A percentile compares a stretch with the other conserved stretches of the same genome.
Evolutionary conservation across 1,284 basidiomycete genomes (phyloP).

Genomic region (Wallemia hederae): DNA sequence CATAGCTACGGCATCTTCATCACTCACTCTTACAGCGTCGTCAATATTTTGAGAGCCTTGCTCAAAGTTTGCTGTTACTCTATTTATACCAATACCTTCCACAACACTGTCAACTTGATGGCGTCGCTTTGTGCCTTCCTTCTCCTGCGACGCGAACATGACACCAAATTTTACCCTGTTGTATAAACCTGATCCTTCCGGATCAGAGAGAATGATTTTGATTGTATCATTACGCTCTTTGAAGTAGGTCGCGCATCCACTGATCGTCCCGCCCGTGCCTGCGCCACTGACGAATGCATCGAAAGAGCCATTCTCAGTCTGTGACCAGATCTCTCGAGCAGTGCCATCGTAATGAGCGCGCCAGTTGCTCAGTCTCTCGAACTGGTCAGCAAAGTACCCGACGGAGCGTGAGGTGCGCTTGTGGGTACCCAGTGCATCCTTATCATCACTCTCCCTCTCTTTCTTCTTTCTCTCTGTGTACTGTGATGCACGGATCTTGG

Average conservation of each 20-base stretch:
- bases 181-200: conserved; percentile 77
- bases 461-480: background rate
- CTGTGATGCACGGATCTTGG: background rate
- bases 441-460: background rate
- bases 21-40: conserved; percentile 66
- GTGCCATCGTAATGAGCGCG: conserved; percentile 68
- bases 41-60: conserved; percentile 50
- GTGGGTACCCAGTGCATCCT: too few relatives aligned
- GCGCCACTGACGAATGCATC: conserved; percentile 84
- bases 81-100: conserved; percentile 65
- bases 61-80: conserved; percentile 58
- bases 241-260: conserved; percentile 52
- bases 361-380: conserved; percentile 74
- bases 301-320: conserved; percentile 42
- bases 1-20: conserved; percentile 73
- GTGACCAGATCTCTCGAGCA: conserved; percentile 82
- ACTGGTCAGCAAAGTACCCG: conserved; percentile 62
- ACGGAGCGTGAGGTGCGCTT: conserved; percentile 32
- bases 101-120: conserved; percentile 76
- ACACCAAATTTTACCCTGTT: conserved; percentile 84
- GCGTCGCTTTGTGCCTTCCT: conserved; percentile 73
- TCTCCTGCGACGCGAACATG: conserved; percentile 72
- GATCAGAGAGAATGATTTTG: conserved; percentile 57
- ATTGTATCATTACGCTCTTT: conserved; percentile 23
- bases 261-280: conserved; percentile 67